Conservation (phyloP, 2,329 filamentous ascomycete species). For the Kalaharituber pfeilii region DNA sequence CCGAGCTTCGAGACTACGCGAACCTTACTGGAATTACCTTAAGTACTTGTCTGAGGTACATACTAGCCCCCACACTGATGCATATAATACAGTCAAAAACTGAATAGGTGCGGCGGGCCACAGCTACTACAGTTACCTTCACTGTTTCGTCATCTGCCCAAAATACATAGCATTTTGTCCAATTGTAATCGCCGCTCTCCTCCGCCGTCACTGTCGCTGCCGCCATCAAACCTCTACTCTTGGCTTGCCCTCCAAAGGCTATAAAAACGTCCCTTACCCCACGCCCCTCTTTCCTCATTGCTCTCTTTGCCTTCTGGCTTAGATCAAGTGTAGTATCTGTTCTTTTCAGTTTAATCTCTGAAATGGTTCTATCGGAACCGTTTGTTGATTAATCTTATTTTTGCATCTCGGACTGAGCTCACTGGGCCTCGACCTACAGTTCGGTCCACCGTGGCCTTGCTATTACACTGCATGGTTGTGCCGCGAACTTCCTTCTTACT, state of each 20-base stretch:
- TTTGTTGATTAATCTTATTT: slow-evolving; percentile 3
- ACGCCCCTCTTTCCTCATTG: background rate
- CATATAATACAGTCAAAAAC: too few species aligned
- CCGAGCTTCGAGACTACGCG: too few species aligned
- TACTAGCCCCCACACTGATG: too few species aligned
- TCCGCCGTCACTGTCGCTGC: too few species aligned
- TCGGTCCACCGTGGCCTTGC: background rate
- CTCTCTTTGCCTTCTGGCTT: slow-evolving; percentile 2
- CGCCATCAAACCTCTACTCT: too few species aligned
- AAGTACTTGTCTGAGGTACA: too few species aligned
- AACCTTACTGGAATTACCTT: too few species aligned
- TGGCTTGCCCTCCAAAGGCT: background rate
- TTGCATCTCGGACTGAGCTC: background rate
- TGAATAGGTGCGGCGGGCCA: too few species aligned
- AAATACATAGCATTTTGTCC: too few species aligned
- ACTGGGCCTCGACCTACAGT: background rate
- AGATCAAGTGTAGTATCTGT: slow-evolving; percentile 3
- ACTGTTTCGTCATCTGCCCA: too few species aligned
- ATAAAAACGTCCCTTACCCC: background rate
- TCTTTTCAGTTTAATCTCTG: slow-evolving; percentile 3
- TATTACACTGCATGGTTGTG: background rate
- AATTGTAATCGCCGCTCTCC: too few species aligned
- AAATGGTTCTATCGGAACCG: background rate
- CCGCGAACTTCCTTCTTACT: background rate
- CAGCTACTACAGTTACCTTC: too few species aligned